Base-by-base conservation (phyloP, 805 yeast species). In the Monosporozyma siamensis region DNA sequence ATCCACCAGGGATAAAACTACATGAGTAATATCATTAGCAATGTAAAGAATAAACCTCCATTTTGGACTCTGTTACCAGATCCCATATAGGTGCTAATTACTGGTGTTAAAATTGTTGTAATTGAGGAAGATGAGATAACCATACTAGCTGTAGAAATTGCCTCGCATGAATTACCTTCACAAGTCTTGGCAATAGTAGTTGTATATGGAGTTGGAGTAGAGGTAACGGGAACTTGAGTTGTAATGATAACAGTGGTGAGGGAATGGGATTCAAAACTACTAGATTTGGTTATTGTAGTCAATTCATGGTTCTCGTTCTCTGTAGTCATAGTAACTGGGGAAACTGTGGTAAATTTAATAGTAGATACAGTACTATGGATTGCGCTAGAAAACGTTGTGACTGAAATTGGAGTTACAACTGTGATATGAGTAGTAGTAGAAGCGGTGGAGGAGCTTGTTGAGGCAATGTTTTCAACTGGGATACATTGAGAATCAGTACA, bases 271-370 rank as follows among this genome's bases (percentile, higher is more conserved):
- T 40, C 38, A 17, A 36, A 43, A 8, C 43, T 38, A 15, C 22
- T 30, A 5, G 50, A 44, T 22, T 46, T 44, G 11, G 47, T 46
- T 22, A 46, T 39, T 3, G 51, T 50, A 2, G 41, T 29, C 15
- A 44, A 25, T 15, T 48, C 40, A 12, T 44, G 44, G 22, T 40
- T 23, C 3, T 37, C 37, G 22, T 43, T 18, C 27, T 44, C 30
- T 4, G 48, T 37, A 10, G 43, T 47, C 7, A 21, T 14, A 14
- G 52, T 46, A 5, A 44, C 23, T 17, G 50, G 47, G 6, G 43
- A 17, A 8, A 48, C 30, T 11, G 47, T 42, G 6, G 49, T 49
- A 11, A 47, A 34, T 21, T 41, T 30, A 31, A 42, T 26, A 12
- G 49, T 49, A 3, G 46, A 40, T 24, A 32, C 34, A 8, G 44